These are phyloP conservation scores for Neonectria coccinea DNA, from an alignment of 2,329 filamentous ascomycete species.

Conservation along the genomic window DNA sequence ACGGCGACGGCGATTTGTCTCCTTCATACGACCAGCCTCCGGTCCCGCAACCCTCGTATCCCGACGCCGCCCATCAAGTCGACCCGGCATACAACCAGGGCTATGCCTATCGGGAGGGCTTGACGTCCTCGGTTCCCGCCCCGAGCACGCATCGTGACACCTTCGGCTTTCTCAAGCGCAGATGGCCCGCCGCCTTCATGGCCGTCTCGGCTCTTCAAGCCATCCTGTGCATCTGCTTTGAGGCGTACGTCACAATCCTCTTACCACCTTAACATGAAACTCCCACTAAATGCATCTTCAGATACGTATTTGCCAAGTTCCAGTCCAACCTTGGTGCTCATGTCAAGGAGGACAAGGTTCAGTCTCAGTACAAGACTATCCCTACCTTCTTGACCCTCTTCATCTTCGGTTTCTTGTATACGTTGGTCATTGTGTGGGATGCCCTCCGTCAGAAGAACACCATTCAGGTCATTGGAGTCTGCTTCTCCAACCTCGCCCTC, in stretches of 20 bases:
- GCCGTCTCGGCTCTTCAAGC: conserved; percentile 80
- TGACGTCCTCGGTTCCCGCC: conserved; percentile 49
- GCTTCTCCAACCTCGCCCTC: conserved; percentile 90
- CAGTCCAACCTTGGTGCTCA: conserved; percentile 69
- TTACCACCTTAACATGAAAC: neutral
- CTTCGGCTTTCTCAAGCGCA: conserved; percentile 82
- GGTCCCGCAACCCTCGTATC: conserved; percentile 46
- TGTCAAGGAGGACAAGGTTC: conserved; percentile 53
- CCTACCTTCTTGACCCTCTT: conserved; percentile 96
- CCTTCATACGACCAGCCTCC: conserved; percentile 36
- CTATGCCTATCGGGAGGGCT: conserved; percentile 54
- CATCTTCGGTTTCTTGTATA: conserved; percentile 96
- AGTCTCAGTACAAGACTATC: conserved; percentile 76
- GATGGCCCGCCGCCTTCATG: conserved; percentile 92
- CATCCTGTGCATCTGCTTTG: conserved; percentile 82
- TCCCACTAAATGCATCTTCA: conserved; percentile 52
- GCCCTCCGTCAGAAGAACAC: conserved; percentile 95
- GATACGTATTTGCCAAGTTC: conserved; percentile 91
- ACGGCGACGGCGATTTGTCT: conserved; percentile 41
- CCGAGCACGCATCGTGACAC: conserved; percentile 48
- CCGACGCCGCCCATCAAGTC: conserved; percentile 46
- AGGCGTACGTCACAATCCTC: conserved; percentile 73
- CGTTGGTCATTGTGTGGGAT: conserved; percentile 91
- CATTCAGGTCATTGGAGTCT: conserved; percentile 96
- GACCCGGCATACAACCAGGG: conserved; percentile 50